Percentiles rank a stretch among this genome's conserved stretches.
phyloP scores from a whole-genome alignment of 108 stramenopile species.

The Pseudonitzschia delicatissima region DNA sequence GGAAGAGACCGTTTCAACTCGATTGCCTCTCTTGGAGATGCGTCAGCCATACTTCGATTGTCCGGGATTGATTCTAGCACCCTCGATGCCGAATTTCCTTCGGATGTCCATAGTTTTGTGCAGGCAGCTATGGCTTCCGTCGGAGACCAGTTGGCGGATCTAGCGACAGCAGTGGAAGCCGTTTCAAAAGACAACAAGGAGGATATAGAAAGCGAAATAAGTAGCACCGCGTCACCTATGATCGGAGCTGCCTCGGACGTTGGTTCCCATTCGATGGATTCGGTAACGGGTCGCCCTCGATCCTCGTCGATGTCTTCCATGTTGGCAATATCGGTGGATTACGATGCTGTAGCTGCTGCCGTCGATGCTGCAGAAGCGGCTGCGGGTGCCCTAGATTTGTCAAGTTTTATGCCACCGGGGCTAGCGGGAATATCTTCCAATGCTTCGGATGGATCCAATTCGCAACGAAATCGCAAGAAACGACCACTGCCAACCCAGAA shows the following conservation, averaged over 20 bases:
- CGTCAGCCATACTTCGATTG: slow-evolving; percentile 24
- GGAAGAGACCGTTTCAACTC: slow-evolving; percentile 52
- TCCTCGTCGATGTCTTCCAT: slow-evolving; percentile 29
- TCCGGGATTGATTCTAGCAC: neutral
- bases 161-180: slow-evolving; percentile 28
- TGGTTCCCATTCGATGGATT: slow-evolving; percentile 4
- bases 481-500: slow-evolving; percentile 21
- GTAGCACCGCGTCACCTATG: slow-evolving; percentile 37
- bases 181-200: slow-evolving; percentile 17
- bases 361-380: slow-evolving; percentile 78
- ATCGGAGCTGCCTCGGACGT: slow-evolving; percentile 38
- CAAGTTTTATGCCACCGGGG: slow-evolving; percentile 13
- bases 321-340: slow-evolving; percentile 49
- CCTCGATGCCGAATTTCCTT: slow-evolving; percentile 31
- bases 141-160: slow-evolving; percentile 45
- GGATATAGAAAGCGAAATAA: slow-evolving; percentile 29
- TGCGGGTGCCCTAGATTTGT: slow-evolving; percentile 56
- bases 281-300: slow-evolving; percentile 25
- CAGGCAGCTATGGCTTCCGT: slow-evolving; percentile 46
- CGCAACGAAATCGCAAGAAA: slow-evolving; percentile 13
- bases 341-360: slow-evolving; percentile 74
- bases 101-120: slow-evolving; percentile 46
- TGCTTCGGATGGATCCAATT: neutral
- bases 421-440: neutral
- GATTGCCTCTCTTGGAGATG: slow-evolving; percentile 54